A percentile compares a stretch with the other conserved stretches of the same genome.
Evolutionary conservation across 495 filamentous ascomycete species (phyloP).

Genomic region (Aspergillus baeticus): DNA sequence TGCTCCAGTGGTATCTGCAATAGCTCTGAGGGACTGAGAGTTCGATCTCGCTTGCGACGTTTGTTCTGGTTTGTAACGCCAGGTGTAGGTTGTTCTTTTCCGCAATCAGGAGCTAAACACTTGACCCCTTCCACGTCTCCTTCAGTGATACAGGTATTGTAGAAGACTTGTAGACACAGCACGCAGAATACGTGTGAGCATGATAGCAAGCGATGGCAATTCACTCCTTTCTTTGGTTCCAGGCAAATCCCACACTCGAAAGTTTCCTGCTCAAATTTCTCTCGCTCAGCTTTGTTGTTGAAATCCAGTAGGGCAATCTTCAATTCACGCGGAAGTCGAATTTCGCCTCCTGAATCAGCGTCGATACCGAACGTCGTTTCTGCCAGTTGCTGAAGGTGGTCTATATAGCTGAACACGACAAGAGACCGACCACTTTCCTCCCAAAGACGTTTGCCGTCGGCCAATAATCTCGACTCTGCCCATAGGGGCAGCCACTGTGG

Average conservation of each 20-base stretch:
- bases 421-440: slow-evolving; percentile 75
- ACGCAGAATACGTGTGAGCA: slow-evolving; percentile 93
- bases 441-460: slow-evolving; percentile 68
- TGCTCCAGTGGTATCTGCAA: slow-evolving; percentile 76
- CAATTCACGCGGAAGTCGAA: slow-evolving; percentile 48
- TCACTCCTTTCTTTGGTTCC: slow-evolving; percentile 85
- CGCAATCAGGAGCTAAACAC: slow-evolving; percentile 76
- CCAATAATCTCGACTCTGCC: slow-evolving; percentile 55
- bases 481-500: slow-evolving; percentile 69
- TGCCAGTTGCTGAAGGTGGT: slow-evolving; percentile 76
- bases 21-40: slow-evolving; percentile 82
- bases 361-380: slow-evolving; percentile 75
- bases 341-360: slow-evolving; percentile 44
- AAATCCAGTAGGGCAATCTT: slow-evolving; percentile 77
- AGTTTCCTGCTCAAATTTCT: slow-evolving; percentile 77
- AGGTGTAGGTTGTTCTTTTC: slow-evolving; percentile 49
- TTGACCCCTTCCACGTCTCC: slow-evolving; percentile 75
- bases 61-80: slow-evolving; percentile 21
- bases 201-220: slow-evolving; percentile 72
- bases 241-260: slow-evolving; percentile 91
- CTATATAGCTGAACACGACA: slow-evolving; percentile 83
- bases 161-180: slow-evolving; percentile 82
- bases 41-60: slow-evolving; percentile 52
- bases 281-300: slow-evolving; percentile 67
- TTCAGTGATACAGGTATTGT: slow-evolving; percentile 80